Base-by-base conservation (phyloP, 2,329 filamentous ascomycete genomes). In the Leptoxyphium fumago region DNA sequence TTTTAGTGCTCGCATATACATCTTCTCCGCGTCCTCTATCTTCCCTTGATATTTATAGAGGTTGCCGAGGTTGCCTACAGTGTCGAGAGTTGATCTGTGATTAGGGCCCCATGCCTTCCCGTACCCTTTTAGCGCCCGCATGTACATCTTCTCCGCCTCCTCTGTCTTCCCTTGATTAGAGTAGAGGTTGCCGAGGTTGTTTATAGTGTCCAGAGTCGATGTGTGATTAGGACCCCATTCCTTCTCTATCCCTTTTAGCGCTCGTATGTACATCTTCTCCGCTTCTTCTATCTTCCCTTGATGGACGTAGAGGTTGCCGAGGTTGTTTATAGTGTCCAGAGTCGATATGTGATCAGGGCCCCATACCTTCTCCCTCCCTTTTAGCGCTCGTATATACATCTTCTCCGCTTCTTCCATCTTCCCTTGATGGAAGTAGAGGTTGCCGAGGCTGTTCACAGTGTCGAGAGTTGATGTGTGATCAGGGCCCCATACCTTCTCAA, bases 61-160 rank as follows among this genome's bases (percentile, higher is more conserved):
- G 38, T 29, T 38, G 36, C 39, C 43, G 10, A 46, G 29, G n/a
- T 41, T n/a, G n/a, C n/a, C n/a, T n/a, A 51, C 32, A 14, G 46
- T 43, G 8, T 44, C 28, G 4, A 52, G 42, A 5, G 50, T 50
- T 10, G 38, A 42, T 21, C 26, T 26, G 32, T 50, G 40, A 13
- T 44, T 40, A 7, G 38, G 18, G n/a, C 46, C 48, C 5, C 41
- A 36, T 17, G 42, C 39, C 28, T 41, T 43, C 42, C 50, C 41
- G 2, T 40, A 26, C 34, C 44, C 50, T 41, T 41, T 28, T 11
- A 52, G 30, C 29, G 48, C 50, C 30, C 42, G 41, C 32, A 30
- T 10, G 43, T 44, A 52, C 46, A 49, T 47, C 18, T 36, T 14
- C 40, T 50, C 46, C 36, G 44, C 48, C 30, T 49, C 46, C 21